A percentile compares a stretch with the other conserved stretches of the same genome.
Evolutionary conservation across 495 filamentous ascomycete genomes (phyloP).

Genomic region (Cenococcum geophilum): DNA sequence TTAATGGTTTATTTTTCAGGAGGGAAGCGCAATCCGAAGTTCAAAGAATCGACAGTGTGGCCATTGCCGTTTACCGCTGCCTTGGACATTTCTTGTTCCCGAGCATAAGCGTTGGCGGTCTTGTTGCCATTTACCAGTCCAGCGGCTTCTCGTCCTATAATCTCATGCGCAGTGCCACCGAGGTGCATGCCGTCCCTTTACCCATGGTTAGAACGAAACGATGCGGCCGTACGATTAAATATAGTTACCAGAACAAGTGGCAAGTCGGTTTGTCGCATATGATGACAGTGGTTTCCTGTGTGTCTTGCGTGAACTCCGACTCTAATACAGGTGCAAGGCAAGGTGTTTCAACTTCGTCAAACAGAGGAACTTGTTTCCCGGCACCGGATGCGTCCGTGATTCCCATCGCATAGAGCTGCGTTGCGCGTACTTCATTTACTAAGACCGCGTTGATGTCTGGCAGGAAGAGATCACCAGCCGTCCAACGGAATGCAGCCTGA

Average conservation of each 20-base stretch:
- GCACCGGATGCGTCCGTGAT: constrained; percentile 21
- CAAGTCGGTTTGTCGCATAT: constrained; percentile 20
- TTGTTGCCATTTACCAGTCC: constrained; percentile 16
- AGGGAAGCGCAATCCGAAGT: not conserved
- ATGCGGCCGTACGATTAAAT: constrained; percentile 12
- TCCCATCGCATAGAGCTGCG: constrained; percentile 21
- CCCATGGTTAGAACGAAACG: constrained; percentile 22
- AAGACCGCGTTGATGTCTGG: constrained; percentile 21
- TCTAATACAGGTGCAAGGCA: constrained; percentile 14
- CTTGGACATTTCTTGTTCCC: constrained; percentile 9
- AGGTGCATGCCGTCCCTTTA: constrained; percentile 26
- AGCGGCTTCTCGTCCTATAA: constrained; percentile 25
- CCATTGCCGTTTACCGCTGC: not conserved
- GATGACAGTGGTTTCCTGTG: constrained; percentile 11
- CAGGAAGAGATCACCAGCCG: constrained; percentile 21
- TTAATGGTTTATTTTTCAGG: not conserved
- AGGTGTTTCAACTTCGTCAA: constrained; percentile 26
- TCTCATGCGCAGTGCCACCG: constrained; percentile 19
- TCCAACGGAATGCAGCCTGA: constrained; percentile 18
- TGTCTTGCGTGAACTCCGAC: not conserved
- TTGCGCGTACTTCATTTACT: constrained; percentile 22
- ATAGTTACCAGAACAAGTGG: constrained; percentile 27
- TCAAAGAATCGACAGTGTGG: not conserved
- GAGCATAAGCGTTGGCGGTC: constrained; percentile 18
- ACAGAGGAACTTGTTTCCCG: constrained; percentile 25